These are phyloP conservation scores for Passiflora organensis DNA, from an alignment of 345 rosid genomes.

Conservation along the genomic window DNA sequence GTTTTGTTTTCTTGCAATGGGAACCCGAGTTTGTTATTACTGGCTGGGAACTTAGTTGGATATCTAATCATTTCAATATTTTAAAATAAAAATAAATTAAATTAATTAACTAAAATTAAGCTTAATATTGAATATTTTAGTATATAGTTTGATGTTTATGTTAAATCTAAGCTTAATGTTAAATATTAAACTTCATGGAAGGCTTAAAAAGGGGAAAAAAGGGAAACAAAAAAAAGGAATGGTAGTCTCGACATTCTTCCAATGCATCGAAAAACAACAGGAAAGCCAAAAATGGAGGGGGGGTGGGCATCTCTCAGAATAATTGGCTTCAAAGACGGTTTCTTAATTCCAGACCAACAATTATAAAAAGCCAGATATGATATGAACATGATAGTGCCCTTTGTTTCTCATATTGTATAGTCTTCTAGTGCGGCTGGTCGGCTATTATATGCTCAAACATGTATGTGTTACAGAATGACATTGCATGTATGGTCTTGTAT, in stretches of 20 bases:
- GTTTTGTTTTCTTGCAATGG: neutral
- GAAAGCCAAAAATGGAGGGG: neutral
- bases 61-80: too few species aligned
- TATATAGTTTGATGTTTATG: too few species aligned
- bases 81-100: too few species aligned
- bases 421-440: slow-evolving; percentile 15
- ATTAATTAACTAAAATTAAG: too few species aligned
- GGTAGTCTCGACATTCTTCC: slow-evolving; percentile 30
- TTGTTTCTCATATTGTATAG: neutral
- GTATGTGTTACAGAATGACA: neutral
- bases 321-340: slow-evolving; percentile 28
- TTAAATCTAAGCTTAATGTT: too few species aligned
- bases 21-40: too few species aligned
- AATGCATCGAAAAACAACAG: slow-evolving; percentile 9
- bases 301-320: neutral
- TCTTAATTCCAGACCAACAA: slow-evolving; percentile 47
- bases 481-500: too few species aligned
- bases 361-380: slow-evolving; percentile 2
- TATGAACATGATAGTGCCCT: neutral
- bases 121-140: too few species aligned
- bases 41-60: too few species aligned
- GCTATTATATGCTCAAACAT: neutral
- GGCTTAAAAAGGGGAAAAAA: too few species aligned
- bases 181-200: too few species aligned
- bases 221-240: neutral